Conservation (phyloP, 176 grass and related monocot species). For the Aegilops sharonensis region DNA sequence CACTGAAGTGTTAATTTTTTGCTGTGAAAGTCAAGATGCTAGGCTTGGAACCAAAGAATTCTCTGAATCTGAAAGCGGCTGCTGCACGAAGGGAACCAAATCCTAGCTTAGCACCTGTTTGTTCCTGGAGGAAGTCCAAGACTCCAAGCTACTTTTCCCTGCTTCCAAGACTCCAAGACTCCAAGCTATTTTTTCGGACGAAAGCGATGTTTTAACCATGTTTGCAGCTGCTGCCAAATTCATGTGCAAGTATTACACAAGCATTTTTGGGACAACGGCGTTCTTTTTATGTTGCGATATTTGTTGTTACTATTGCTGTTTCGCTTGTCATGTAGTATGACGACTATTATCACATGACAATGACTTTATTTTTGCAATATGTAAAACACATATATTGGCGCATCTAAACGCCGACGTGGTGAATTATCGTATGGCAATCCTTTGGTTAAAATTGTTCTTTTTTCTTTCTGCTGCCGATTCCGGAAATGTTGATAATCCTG, state of each 20-base stretch:
- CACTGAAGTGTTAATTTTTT: background rate
- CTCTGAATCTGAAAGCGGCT: slow-evolving; percentile 17
- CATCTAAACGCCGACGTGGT: no score
- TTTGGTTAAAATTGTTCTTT: no score
- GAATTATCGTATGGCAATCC: no score
- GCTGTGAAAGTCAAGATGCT: background rate
- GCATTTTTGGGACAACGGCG: background rate
- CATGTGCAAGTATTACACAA: background rate
- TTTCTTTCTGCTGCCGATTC: no score
- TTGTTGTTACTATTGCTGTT: background rate
- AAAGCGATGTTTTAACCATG: slow-evolving; percentile 1
- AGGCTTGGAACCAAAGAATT: slow-evolving; percentile 10
- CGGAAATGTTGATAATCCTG: no score
- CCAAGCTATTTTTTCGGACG: background rate
- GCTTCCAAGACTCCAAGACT: background rate
- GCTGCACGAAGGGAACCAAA: slow-evolving; percentile 5
- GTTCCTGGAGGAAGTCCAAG: slow-evolving; percentile 11
- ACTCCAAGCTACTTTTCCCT: background rate
- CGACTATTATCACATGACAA: background rate
- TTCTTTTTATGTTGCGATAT: background rate
- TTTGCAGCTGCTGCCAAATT: background rate
- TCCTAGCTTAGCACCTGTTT: background rate
- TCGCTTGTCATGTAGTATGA: background rate
- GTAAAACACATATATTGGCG: background rate
- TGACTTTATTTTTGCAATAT: background rate